Base-by-base conservation (phyloP, 2,329 filamentous ascomycete species). In the Davidsoniella virescens region DNA sequence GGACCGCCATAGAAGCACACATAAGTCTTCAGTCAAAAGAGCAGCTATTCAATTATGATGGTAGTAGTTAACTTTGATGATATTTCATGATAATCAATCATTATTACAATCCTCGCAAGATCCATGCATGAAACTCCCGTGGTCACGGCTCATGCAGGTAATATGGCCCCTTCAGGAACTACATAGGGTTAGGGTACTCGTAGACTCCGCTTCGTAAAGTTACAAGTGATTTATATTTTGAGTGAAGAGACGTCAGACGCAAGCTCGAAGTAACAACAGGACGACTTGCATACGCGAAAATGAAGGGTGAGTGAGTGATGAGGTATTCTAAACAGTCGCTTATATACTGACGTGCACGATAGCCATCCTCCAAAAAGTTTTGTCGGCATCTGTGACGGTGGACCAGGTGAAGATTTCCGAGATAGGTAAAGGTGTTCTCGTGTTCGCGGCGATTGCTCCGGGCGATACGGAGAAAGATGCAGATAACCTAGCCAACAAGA, bases 341-440 rank as follows among this genome's bases (percentile, higher is more conserved):
- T 36, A 14, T 5, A 9, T 23, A n/a, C 37, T 51, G 36, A 51
- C 23, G 20, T 20, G n/a, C 6, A 4, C 14, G 4, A n/a, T 60
- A 95, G 92, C 87, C 49, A 85, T 98, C 54, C 70, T 96, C 49
- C 92, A 98, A 67, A 78, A 92, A 56, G 92, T 98, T 47, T 78
- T 94, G 54, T 96, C 88, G 41, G 90, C 90, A 54, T 95, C 90
- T 6, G 92, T 98, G 59, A 92, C 87, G 1, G 90, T 98, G 48
- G 88, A 98, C 62, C 83, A 86, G 61, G 75, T 94, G 62, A 69
- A 94, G 26, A 76, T 98, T 43, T 96, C 92, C 1, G 84, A 83
- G 2, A 96, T 98, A 59, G 86, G 87, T 53, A 85, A 82, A 65
- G 92, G 92, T 26, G 68, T 98, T 41, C 72, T 98, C 5, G 87